Base-by-base conservation (phyloP, 768 basidiomycete species). In the Serendipita sp. region DNA sequence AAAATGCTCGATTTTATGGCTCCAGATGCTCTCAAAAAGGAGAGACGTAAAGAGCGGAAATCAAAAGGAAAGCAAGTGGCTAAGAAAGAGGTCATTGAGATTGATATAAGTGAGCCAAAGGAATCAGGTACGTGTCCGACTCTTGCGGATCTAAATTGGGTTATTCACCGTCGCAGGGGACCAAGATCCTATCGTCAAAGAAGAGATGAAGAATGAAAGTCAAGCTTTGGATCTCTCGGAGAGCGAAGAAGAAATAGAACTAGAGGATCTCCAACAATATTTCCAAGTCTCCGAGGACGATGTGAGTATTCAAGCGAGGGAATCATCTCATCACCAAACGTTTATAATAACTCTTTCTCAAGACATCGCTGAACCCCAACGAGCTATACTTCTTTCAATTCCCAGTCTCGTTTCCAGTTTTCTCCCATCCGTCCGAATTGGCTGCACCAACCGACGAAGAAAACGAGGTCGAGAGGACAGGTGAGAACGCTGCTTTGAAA, bases 371-470 rank as follows among this genome's bases (percentile, higher is more conserved):
- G 3, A 4, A 30, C 24, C 16, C 34, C 16, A 44, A 89, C 64
- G 78, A 80, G 18, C 75, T 95, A 2, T 95, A 88, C 70, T 86
- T 92, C 69, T 93, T 95, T 76, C 92, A 94, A 71, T 95, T 95
- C 70, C 93, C 93, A 0, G 73, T 78, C 7, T 88, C 90, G 0
- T 93, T 96, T 74, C 92, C 92, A 0, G 79, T 76, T 3, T 93
- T 93, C 74, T 66, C 76, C 1, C 75, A 81, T 4, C 70, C 76
- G 66, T 63, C 71, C 4, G 67, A 73, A 5, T 66, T 75, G 18
- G 70, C 71, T 7, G 70, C 75, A 62, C 69, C 65, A 7, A 65
- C 63, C 13, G 60, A 65, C 54, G 64, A 64, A 30, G 63, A 66
- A 7, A 56, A 63, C 32, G 56, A 67, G 24, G 54, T 63, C 32